phyloP scores from a whole-genome alignment of 1,139 yeast species.

The Yamadazyma atmosphaerica region DNA sequence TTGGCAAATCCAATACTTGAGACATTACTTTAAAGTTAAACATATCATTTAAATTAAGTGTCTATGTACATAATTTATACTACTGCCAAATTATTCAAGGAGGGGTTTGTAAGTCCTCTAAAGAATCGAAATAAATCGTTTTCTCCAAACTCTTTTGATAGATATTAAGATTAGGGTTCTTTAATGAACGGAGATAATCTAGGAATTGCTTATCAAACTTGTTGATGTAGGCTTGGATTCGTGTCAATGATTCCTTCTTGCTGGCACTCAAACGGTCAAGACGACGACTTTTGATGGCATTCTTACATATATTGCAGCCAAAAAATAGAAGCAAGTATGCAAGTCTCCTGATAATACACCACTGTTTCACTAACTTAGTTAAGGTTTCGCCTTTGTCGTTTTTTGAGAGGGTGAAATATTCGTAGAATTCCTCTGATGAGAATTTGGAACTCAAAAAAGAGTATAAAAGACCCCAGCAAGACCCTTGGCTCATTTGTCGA shows the following conservation, averaged over 20 bases:
- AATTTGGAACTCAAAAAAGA: not conserved
- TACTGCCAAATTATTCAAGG: too few relatives aligned
- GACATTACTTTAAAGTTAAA: slow-evolving; percentile 91
- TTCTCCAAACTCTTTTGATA: too few relatives aligned
- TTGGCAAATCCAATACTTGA: slow-evolving; percentile 90
- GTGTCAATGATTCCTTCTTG: not conserved
- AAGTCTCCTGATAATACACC: not conserved
- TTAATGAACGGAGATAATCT: not conserved
- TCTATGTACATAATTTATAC: slow-evolving; percentile 2
- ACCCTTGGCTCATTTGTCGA: not conserved
- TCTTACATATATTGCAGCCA: not conserved
- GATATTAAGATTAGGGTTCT: too few relatives aligned
- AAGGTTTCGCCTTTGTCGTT: not conserved
- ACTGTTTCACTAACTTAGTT: not conserved
- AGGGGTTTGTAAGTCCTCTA: too few relatives aligned
- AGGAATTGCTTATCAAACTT: not conserved
- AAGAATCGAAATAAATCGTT: too few relatives aligned
- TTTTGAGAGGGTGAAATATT: not conserved
- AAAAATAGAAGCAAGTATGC: not conserved
- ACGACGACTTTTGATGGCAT: not conserved
- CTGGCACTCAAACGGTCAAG: not conserved
- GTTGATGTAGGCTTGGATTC: not conserved
- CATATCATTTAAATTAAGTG: slow-evolving; percentile 65
- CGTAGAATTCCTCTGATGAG: not conserved
- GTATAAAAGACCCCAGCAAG: not conserved